A percentile compares a stretch with the other conserved stretches of the same genome.
Conservation (phyloP, 805 yeast species). For the Saturnispora sanitii region DNA sequence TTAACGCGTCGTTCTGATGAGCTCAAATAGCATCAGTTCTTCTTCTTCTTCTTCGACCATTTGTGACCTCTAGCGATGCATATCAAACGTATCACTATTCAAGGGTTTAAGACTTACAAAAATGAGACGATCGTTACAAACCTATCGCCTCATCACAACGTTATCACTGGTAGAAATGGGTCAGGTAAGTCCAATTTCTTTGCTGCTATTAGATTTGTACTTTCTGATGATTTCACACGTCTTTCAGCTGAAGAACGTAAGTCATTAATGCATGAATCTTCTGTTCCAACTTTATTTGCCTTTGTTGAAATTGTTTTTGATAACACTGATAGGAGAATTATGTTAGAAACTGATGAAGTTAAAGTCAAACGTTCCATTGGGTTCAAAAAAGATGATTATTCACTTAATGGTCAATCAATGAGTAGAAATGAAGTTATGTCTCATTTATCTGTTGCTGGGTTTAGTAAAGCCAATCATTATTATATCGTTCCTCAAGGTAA, state of each 20-base stretch:
- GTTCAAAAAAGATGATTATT: slow-evolving; percentile 84
- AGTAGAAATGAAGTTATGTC: slow-evolving; percentile 75
- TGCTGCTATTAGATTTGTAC: slow-evolving; percentile 86
- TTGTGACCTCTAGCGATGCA: slow-evolving; percentile 9
- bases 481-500: slow-evolving; percentile 96
- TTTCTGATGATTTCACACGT: slow-evolving; percentile 82
- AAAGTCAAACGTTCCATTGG: slow-evolving; percentile 83
- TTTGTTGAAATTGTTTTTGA: slow-evolving; percentile 86
- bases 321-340: slow-evolving; percentile 67
- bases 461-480: slow-evolving; percentile 82
- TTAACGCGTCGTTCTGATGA: slow-evolving; percentile 4
- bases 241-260: slow-evolving; percentile 80
- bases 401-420: slow-evolving; percentile 69
- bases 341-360: slow-evolving; percentile 58
- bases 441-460: slow-evolving; percentile 83
- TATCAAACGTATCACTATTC: slow-evolving; percentile 47
- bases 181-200: slow-evolving; percentile 94
- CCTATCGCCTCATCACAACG: slow-evolving; percentile 75
- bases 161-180: slow-evolving; percentile 88
- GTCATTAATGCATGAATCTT: slow-evolving; percentile 81
- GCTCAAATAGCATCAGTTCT: not conserved
- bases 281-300: slow-evolving; percentile 84
- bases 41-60: not conserved
- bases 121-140: slow-evolving; percentile 69
- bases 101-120: slow-evolving; percentile 90